These are phyloP conservation scores for Saccharomycopsis hybrid DNA, from an alignment of 1,139 yeast genomes.

Conservation along the genomic window DNA sequence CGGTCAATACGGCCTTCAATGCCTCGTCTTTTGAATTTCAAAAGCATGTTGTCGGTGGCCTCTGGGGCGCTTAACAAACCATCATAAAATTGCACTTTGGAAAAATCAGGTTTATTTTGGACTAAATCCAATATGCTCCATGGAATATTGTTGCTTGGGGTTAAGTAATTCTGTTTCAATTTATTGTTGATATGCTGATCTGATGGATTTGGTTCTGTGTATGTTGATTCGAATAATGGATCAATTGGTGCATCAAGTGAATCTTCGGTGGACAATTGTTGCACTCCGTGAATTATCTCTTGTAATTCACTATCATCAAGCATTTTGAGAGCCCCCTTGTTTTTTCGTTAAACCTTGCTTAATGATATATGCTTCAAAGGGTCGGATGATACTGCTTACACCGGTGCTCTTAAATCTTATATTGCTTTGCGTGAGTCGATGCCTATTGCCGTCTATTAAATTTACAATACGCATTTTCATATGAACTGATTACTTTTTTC, in stretches of 20 bases:
- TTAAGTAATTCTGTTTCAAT: conserved; percentile 33
- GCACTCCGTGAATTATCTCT: no score
- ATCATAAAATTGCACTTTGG: conserved; percentile 31
- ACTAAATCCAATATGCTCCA: conserved; percentile 42
- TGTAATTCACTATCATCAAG: no score
- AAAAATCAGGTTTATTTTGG: conserved; percentile 22
- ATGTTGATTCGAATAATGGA: not conserved
- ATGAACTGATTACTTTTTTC: no score
- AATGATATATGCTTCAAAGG: no score
- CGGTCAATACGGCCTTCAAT: conserved; percentile 61
- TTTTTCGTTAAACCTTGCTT: no score
- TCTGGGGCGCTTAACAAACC: conserved; percentile 46
- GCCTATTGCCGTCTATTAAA: no score
- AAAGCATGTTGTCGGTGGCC: conserved; percentile 47
- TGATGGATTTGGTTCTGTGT: not conserved
- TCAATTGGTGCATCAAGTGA: not conserved
- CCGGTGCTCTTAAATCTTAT: no score
- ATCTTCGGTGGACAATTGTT: no score
- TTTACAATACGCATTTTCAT: no score
- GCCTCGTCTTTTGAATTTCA: conserved; percentile 65
- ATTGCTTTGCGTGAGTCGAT: no score
- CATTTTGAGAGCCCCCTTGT: no score
- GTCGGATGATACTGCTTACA: no score
- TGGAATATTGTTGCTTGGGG: conserved; percentile 42
- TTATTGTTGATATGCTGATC: conserved; percentile 23